These are phyloP conservation scores for Fusarium austroafricanum DNA, from an alignment of 2,329 filamentous ascomycete species.

Conservation along the genomic window DNA sequence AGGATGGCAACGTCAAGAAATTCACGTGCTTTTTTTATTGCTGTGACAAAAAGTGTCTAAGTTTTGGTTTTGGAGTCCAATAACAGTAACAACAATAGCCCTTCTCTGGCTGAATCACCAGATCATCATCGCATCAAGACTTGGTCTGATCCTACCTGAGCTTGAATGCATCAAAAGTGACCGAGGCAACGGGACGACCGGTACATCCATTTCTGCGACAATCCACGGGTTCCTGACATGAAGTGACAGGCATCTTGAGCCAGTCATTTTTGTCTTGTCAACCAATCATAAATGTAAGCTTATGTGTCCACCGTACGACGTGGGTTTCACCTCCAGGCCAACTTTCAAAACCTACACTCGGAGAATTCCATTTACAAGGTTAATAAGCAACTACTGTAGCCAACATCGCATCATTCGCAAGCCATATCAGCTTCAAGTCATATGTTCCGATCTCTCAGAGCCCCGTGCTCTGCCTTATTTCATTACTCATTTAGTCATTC, in stretches of 20 bases:
- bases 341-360: slow-evolving; percentile 1
- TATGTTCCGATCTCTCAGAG: background rate
- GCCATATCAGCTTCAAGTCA: background rate
- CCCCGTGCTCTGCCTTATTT: slow-evolving; percentile 11
- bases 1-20: background rate
- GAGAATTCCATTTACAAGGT: slow-evolving; percentile 14
- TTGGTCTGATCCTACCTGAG: background rate
- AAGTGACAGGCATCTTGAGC: slow-evolving; percentile 13
- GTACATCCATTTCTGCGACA: slow-evolving; percentile 27
- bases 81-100: background rate
- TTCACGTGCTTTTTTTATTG: background rate
- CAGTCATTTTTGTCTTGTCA: background rate
- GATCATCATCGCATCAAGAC: slow-evolving; percentile 11
- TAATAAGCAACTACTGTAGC: too few species aligned
- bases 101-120: slow-evolving; percentile 5
- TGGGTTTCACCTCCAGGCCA: slow-evolving; percentile 11
- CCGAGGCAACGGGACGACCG: slow-evolving; percentile 11
- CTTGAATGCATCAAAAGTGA: slow-evolving; percentile 7
- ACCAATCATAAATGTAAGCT: background rate
- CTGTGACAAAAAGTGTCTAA: slow-evolving; percentile 3
- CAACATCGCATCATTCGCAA: slow-evolving; percentile 10
- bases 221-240: slow-evolving; percentile 39
- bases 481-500: slow-evolving; percentile 4
- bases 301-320: background rate
- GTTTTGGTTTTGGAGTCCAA: too few species aligned